Percentiles rank a stretch among this genome's conserved stretches.
Evolutionary conservation across 2,329 filamentous ascomycete genomes (phyloP).

Genomic region (Beauveria caledonica): DNA sequence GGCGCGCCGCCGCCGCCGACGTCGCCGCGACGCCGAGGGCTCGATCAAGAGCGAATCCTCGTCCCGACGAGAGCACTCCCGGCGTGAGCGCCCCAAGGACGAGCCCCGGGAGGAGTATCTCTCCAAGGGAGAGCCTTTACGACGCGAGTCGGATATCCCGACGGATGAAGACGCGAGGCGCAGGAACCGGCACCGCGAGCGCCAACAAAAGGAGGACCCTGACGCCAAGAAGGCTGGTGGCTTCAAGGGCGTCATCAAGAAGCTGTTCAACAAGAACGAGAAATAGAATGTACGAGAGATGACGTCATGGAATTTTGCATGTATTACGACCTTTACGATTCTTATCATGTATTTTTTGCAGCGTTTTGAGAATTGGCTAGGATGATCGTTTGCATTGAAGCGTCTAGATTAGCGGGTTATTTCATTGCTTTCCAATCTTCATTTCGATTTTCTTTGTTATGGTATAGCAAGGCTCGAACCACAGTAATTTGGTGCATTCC

Average conservation of each 20-base stretch:
- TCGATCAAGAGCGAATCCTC: conserved; percentile 1
- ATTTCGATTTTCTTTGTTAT: neutral
- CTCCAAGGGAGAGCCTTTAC: neutral
- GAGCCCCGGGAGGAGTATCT: neutral
- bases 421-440: neutral
- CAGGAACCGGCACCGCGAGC: conserved; percentile 25
- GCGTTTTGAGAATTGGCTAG: neutral
- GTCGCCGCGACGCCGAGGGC: neutral
- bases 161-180: conserved; percentile 20
- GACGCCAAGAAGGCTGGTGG: conserved; percentile 23
- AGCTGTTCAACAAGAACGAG: conserved; percentile 20
- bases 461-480: neutral
- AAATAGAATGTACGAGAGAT: conserved; percentile 9
- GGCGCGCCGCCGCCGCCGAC: conserved; percentile 5
- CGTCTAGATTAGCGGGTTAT: conserved; percentile 12
- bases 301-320: conserved; percentile 9
- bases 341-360: conserved; percentile 16
- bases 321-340: conserved; percentile 13
- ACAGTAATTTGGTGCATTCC: neutral
- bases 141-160: neutral
- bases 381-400: conserved; percentile 1
- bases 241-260: conserved; percentile 24
- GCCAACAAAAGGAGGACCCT: conserved; percentile 22
- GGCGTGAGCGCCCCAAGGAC: neutral
- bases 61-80: neutral